A percentile compares a stretch with the other conserved stretches of the same genome.
phyloP scores from a whole-genome alignment of 805 yeast genomes.

The Saccharomyces eubayanus region DNA sequence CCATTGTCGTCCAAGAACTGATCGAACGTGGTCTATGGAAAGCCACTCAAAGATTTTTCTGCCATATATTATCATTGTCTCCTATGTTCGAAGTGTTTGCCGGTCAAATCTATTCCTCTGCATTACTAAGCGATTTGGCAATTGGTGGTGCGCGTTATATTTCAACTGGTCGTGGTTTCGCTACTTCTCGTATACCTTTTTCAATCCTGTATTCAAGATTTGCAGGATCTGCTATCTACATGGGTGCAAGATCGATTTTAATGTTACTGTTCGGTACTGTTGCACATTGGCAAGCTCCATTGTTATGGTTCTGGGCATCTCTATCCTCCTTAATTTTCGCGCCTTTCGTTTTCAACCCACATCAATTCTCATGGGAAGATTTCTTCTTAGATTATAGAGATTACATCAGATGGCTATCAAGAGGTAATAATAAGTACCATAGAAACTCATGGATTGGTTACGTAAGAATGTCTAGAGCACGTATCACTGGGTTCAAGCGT shows the following conservation, averaged over 20 bases:
- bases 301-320: conserved; percentile 96
- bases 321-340: conserved; percentile 79
- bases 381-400: conserved; percentile 95
- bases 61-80: conserved; percentile 62
- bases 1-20: conserved; percentile 69
- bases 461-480: conserved; percentile 72
- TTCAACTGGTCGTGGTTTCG: conserved; percentile 82
- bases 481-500: conserved; percentile 76
- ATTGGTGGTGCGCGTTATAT: conserved; percentile 85
- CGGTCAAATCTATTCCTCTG: conserved; percentile 68
- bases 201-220: conserved; percentile 66
- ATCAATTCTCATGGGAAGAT: conserved; percentile 93
- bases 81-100: conserved; percentile 80
- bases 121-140: conserved; percentile 61
- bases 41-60: conserved; percentile 58
- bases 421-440: conserved; percentile 86
- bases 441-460: conserved; percentile 86
- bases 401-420: conserved; percentile 81
- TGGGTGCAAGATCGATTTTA: conserved; percentile 73
- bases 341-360: conserved; percentile 94
- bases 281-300: conserved; percentile 85
- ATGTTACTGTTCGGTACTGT: conserved; percentile 66
- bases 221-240: conserved; percentile 74
- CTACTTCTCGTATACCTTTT: conserved; percentile 72
- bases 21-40: conserved; percentile 77